These are phyloP conservation scores for Komagataella ulmi DNA, from an alignment of 805 yeast species.

Conservation along the genomic window DNA sequence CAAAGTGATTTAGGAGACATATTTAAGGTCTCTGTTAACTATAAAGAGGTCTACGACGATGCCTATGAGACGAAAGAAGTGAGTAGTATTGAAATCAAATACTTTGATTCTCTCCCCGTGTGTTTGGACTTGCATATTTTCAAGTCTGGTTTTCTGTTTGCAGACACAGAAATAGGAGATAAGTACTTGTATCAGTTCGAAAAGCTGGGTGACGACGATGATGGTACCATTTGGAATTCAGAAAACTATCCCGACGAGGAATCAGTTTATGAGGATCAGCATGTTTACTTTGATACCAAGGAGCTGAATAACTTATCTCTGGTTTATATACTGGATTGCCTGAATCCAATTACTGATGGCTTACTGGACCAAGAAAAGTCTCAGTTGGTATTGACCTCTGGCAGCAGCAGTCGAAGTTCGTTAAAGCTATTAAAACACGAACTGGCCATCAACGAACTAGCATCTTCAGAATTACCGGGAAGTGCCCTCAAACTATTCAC, in stretches of 20 bases:
- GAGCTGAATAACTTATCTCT: conserved; percentile 43
- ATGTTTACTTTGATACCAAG: conserved; percentile 15
- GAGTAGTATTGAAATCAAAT: conserved; percentile 34
- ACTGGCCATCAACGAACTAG: conserved; percentile 45
- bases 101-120: conserved; percentile 66
- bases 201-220: conserved; percentile 45
- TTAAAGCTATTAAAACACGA: conserved; percentile 43
- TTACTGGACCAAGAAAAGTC: conserved; percentile 18
- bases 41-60: conserved; percentile 26
- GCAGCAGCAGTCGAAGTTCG: conserved; percentile 29
- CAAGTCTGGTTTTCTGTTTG: conserved; percentile 65
- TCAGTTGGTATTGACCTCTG: conserved; percentile 28
- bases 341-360: conserved; percentile 41
- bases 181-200: conserved; percentile 70
- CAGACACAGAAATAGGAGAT: conserved; percentile 48
- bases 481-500: conserved; percentile 53
- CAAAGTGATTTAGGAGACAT: conserved; percentile 68
- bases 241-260: conserved; percentile 20
- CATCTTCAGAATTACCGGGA: conserved; percentile 65
- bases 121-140: conserved; percentile 45
- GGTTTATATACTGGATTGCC: conserved; percentile 32
- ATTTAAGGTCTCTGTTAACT: conserved; percentile 47
- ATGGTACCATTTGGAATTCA: conserved; percentile 20
- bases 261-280: conserved; percentile 12
- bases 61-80: conserved; percentile 20